Percentiles rank a stretch among this genome's conserved stretches.
Conservation (phyloP, 1,139 yeast genomes). For the Protomyces inouyei region DNA sequence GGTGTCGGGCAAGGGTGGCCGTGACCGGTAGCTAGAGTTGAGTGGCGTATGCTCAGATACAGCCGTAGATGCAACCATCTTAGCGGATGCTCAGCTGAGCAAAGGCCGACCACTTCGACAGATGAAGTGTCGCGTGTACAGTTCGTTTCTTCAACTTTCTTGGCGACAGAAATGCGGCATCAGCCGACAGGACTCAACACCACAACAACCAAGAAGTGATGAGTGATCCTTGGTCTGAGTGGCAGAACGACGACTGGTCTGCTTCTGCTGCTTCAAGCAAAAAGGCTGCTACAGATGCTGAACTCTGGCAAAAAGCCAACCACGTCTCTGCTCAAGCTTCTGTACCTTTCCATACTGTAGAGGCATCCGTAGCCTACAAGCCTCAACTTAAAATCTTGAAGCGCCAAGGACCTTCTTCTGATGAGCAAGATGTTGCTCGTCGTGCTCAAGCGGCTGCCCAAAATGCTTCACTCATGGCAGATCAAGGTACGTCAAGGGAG, state of each 20-base stretch:
- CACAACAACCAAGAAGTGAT: not conserved
- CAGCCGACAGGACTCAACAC: not conserved
- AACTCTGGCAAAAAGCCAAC: conserved; percentile 18
- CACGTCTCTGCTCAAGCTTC: not conserved
- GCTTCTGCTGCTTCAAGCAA: not conserved
- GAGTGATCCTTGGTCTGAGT: conserved; percentile 26
- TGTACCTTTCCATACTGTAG: not conserved
- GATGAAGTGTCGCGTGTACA: too few relatives aligned
- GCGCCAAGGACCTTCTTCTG: not conserved
- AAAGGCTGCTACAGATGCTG: not conserved
- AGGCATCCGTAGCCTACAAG: conserved; percentile 2
- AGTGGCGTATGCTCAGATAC: not conserved
- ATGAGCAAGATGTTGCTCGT: not conserved
- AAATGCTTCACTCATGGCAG: not conserved
- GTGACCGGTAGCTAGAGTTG: not conserved
- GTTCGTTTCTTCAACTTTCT: too few relatives aligned
- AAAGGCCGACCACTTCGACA: too few relatives aligned
- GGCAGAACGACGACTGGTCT: conserved; percentile 24
- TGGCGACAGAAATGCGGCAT: not conserved
- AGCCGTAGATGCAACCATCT: not conserved
- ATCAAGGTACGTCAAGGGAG: conserved; percentile 3
- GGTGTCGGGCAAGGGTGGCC: conserved; percentile 6
- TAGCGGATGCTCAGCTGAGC: too few relatives aligned
- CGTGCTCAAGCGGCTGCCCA: not conserved
- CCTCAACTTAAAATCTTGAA: conserved; percentile 11